A percentile compares a stretch with the other conserved stretches of the same genome.
Evolutionary conservation across 106 monocot species (phyloP).

Genomic region (Dioscorea zingiberensis): DNA sequence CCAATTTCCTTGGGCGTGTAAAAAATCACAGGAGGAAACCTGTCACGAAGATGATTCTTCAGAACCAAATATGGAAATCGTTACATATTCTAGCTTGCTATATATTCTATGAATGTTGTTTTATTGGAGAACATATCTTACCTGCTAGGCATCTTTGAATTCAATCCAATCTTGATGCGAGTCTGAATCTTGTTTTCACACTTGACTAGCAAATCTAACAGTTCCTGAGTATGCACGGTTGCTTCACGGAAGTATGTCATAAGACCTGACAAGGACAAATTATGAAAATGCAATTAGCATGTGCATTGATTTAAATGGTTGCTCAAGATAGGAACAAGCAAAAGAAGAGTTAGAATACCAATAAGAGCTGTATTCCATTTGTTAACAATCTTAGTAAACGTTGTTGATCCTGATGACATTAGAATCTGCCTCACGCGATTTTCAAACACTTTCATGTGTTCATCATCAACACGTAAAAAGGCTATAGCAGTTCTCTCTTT

Average conservation of each 20-base stretch:
- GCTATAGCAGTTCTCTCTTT: constrained; percentile 99
- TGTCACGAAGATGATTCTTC: constrained; percentile 15
- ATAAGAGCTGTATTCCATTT: constrained; percentile 99
- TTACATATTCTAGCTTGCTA: not conserved
- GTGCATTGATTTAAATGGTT: not conserved
- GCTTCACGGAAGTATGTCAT: constrained; percentile 99
- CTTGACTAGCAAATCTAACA: constrained; percentile 95
- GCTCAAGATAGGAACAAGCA: not conserved
- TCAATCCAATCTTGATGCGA: constrained; percentile 97
- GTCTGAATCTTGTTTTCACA: constrained; percentile 99
- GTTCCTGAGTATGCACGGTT: constrained; percentile 98
- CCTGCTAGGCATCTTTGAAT: constrained; percentile 99
- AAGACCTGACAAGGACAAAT: constrained; percentile 42
- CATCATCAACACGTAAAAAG: constrained; percentile 97
- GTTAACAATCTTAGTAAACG: constrained; percentile 99
- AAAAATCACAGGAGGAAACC: constrained; percentile 99
- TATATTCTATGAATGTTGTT: not conserved
- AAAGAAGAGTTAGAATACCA: constrained; percentile 24
- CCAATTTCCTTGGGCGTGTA: constrained; percentile 99
- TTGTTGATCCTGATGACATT: constrained; percentile 99
- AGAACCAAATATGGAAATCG: not conserved
- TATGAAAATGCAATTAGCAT: constrained; percentile 1
- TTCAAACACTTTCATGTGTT: constrained; percentile 99
- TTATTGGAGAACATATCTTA: constrained; percentile 5
- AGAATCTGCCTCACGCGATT: constrained; percentile 99